These are phyloP conservation scores for Mycena indigotica DNA, from an alignment of 768 basidiomycete species.

Conservation along the genomic window DNA sequence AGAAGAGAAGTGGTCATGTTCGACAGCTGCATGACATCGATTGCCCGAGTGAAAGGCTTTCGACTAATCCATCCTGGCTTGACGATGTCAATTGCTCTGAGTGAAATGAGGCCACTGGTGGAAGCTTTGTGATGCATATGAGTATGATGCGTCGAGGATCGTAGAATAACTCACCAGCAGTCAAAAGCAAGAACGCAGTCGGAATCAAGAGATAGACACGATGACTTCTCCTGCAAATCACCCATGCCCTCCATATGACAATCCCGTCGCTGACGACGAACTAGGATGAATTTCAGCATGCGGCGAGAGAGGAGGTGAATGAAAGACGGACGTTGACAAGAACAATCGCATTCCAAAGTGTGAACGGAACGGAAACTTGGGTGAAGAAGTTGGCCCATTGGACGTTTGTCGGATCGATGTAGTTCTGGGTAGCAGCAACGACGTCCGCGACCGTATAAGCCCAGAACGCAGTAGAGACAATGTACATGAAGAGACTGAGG, in stretches of 20 bases:
- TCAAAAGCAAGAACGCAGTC: slow-evolving; percentile 6
- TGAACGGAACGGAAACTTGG: not conserved
- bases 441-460: not conserved
- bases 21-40: slow-evolving; percentile 9
- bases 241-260: slow-evolving; percentile 20
- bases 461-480: not conserved
- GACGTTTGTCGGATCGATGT: not conserved
- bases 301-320: not conserved
- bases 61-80: not conserved
- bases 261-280: slow-evolving; percentile 10
- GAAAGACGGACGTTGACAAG: not conserved
- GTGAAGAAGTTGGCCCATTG: not conserved
- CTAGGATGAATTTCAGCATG: not conserved
- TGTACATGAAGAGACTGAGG: not conserved
- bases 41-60: slow-evolving; percentile 1
- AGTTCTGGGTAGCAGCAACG: not conserved
- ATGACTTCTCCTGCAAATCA: slow-evolving; percentile 3
- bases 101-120: slow-evolving; percentile 7
- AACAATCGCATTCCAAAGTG: not conserved
- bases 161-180: not conserved
- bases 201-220: slow-evolving; percentile 4
- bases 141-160: not conserved
- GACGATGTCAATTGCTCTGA: slow-evolving; percentile 8
- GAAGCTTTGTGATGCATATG: not conserved
- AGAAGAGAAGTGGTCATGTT: slow-evolving; percentile 15